Base-by-base conservation (phyloP, 345 rosid genomes). In the Cardamine chenopodiifolia region DNA sequence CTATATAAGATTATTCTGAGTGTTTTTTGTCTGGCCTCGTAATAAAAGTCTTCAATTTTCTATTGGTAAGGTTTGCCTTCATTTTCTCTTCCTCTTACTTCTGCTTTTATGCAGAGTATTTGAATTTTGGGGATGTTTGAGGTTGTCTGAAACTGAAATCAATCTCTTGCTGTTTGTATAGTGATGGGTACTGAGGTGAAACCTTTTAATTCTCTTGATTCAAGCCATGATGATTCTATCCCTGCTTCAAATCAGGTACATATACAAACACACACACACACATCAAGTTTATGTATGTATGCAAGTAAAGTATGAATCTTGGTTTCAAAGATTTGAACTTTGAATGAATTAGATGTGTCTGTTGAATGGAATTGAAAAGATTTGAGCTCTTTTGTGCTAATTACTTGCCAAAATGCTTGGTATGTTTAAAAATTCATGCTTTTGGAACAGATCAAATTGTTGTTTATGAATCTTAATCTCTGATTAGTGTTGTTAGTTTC, bases 111-210 rank as follows among this genome's bases (percentile, higher is more conserved):
- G 6, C 26, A 42, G 31, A 62, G 8, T 25, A 26, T 28, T 66
- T 74, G 52, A 58, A 58, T 47, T 66, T 18, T 28, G 54, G n/a
- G 26, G 4, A 2, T 19, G 3, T 37, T 35, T 1, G 26, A 58
- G 10, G 4, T 74, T 60, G 3, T 4, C 71, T 77, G 47, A 65
- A 56, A 17, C 44, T 77, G 68, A 71, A 64, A 8, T 59, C 58
- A 60, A 53, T 61, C 32, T 59, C 31, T 68, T 1, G 25, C 39
- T 77, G 49, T 65, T 48, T 55, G 73, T 54, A 9, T 32, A 68
- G 78, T 73, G 66, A 72, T 73, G 82, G 34, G 4, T 54, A 55
- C 64, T 68, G 82, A 73, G 22, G 75, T 73, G 6, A 78, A 68
- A 39, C 71, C 71, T 78, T 53, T 78, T 42, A 61, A 60, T 72